phyloP scores from a whole-genome alignment of 306 rosid genomes.

The Morella rubra region DNA sequence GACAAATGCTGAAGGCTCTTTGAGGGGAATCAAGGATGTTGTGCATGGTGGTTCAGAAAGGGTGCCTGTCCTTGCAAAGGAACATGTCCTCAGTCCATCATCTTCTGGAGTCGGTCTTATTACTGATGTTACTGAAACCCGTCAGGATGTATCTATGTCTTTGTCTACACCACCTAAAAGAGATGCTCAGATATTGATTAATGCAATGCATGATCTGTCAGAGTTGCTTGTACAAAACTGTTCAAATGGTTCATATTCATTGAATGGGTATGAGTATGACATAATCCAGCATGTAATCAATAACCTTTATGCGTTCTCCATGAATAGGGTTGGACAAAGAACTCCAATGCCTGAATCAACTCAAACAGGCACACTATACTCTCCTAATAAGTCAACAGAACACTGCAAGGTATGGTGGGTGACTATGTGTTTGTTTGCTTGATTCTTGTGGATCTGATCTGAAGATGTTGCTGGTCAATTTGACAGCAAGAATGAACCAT shows the following conservation, averaged over 20 bases:
- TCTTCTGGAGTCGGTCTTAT: constrained; percentile 29
- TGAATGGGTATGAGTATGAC: constrained; percentile 34
- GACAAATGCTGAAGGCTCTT: constrained; percentile 22
- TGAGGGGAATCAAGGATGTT: constrained; percentile 29
- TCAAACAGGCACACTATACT: constrained; percentile 29
- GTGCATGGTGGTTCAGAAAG: constrained; percentile 18
- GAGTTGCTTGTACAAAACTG: constrained; percentile 50
- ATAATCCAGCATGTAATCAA: constrained; percentile 44
- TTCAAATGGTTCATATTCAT: constrained; percentile 33
- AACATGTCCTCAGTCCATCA: constrained; percentile 25
- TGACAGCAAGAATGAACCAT: constrained; percentile 9
- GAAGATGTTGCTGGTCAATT: constrained; percentile 12
- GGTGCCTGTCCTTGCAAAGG: constrained; percentile 25
- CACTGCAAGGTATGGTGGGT: constrained; percentile 47
- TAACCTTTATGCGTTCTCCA: constrained; percentile 43
- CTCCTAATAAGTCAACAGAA: constrained; percentile 35
- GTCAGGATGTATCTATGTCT: constrained; percentile 43
- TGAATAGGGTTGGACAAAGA: constrained; percentile 28
- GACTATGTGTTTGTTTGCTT: constrained; percentile 5
- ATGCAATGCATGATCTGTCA: constrained; percentile 54
- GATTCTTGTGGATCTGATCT: not conserved
- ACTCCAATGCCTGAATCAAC: constrained; percentile 33
- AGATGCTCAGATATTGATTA: constrained; percentile 39
- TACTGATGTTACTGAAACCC: constrained; percentile 33
- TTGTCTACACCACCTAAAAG: constrained; percentile 40